Base-by-base conservation (phyloP, 2,329 filamentous ascomycete species). In the Allantophomopsis lycopodina region DNA sequence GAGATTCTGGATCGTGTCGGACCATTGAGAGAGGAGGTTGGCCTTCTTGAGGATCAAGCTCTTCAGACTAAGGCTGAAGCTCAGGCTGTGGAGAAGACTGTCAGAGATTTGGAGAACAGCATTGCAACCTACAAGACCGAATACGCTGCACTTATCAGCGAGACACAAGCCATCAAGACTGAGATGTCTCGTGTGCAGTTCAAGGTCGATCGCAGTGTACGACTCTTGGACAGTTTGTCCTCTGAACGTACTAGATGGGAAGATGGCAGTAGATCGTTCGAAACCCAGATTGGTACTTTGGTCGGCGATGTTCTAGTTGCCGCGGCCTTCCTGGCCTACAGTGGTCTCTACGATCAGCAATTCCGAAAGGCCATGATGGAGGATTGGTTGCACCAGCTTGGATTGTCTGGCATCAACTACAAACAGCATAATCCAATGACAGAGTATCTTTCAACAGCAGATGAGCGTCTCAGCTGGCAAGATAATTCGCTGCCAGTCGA, bases 321-420 rank as follows among this genome's bases (percentile, higher is more conserved):
- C n/a, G 86, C 93, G 5, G 93, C 89, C 7, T 96, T 96, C 71
- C 70, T 98, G 46, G 91, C 93, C 12, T 98, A 98, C 61, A 86
- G 84, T 55, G 91, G 91, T 61, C 79, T 96, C 38, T 98, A 94
- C 57, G 91, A 98, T 57, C 93, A 98, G 57, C 91, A 91, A 44
- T 96, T 95, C 75, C 80, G 91, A 55, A 95, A 95, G 64, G 79
- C 81, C 7, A 95, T 98, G 87, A 77, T 91, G 62, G 91, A 98
- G 50, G 91, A 98, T 59, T 98, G 91, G 91, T 71, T 91, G 45
- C 79, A 93, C 52, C 91, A 98, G 60, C 76, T 98, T 48, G 79
- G 84, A 37, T 73, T 91, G 33, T 96, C 91, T n/a, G 88, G 89
- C 35, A 83, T 98, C 55, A 77, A 79, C 48, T 94, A 82, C 72